Conservation (phyloP, 345 rosid species). For the Salix brachista region DNA sequence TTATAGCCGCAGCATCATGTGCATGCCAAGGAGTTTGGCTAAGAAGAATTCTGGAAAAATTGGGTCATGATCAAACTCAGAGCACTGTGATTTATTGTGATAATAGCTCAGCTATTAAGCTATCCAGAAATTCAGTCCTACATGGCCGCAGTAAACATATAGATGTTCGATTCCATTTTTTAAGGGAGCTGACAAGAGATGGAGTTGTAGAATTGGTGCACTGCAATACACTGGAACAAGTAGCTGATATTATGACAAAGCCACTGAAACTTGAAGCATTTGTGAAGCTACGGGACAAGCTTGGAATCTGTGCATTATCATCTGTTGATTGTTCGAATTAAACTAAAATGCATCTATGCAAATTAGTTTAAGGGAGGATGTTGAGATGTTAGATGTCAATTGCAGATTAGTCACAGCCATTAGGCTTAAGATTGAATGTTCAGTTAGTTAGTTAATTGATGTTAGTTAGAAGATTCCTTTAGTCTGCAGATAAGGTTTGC, state of each 20-base stretch:
- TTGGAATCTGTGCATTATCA: not conserved
- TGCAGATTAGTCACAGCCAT: no score
- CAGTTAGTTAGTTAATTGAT: no score
- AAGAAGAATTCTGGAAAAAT: not conserved
- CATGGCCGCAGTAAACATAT: not conserved
- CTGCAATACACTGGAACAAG: not conserved
- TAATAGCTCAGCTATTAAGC: not conserved
- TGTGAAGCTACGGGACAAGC: not conserved
- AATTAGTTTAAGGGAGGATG: not conserved
- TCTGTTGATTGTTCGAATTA: not conserved
- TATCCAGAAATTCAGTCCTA: not conserved
- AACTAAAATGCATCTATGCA: not conserved
- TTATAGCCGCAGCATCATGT: not conserved
- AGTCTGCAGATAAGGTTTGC: no score
- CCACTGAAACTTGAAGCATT: not conserved
- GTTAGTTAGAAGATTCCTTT: no score
- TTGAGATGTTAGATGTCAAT: no score
- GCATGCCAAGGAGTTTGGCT: not conserved
- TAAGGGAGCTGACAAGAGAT: not conserved
- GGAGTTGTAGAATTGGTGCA: not conserved
- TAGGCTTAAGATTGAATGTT: no score
- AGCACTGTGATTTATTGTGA: not conserved
- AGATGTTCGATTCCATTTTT: not conserved
- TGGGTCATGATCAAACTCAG: not conserved
- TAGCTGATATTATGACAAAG: not conserved